These are phyloP conservation scores for Botryotinia globosa DNA, from an alignment of 2,329 filamentous ascomycete species.

Conservation along the genomic window DNA sequence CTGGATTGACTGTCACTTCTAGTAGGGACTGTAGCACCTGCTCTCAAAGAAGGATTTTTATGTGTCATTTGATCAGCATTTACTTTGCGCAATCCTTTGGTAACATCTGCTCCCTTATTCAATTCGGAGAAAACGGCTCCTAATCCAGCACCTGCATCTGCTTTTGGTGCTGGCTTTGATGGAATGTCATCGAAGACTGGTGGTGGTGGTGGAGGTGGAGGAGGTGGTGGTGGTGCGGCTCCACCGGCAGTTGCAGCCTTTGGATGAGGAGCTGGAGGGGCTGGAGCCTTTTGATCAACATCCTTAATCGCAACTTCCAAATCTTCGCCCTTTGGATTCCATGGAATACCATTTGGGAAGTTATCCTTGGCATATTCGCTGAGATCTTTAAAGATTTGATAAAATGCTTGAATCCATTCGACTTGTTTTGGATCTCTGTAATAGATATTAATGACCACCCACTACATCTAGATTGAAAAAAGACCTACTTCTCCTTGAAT, in stretches of 20 bases:
- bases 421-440: constrained; percentile 73
- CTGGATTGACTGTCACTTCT: constrained; percentile 52
- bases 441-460: constrained; percentile 16
- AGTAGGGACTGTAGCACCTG: constrained; percentile 65
- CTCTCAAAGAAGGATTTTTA: constrained; percentile 87
- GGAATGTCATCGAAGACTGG: constrained; percentile 51
- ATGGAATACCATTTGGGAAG: constrained; percentile 74
- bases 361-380: constrained; percentile 81
- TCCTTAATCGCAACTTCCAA: constrained; percentile 64
- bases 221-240: constrained; percentile 35
- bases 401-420: constrained; percentile 91
- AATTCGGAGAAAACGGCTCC: constrained; percentile 88
- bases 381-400: constrained; percentile 82
- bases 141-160: constrained; percentile 59
- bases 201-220: constrained; percentile 60
- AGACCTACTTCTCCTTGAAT: constrained; percentile 71
- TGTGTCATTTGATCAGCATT: constrained; percentile 97
- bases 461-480: background rate
- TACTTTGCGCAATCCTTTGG: constrained; percentile 85
- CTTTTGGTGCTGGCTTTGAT: constrained; percentile 46
- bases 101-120: constrained; percentile 86
- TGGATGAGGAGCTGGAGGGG: constrained; percentile 57
- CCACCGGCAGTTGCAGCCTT: constrained; percentile 4
- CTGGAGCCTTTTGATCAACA: constrained; percentile 57
- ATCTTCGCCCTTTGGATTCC: constrained; percentile 77